Conservation (phyloP, 768 basidiomycete species). For the Termitomyces titanicus region DNA sequence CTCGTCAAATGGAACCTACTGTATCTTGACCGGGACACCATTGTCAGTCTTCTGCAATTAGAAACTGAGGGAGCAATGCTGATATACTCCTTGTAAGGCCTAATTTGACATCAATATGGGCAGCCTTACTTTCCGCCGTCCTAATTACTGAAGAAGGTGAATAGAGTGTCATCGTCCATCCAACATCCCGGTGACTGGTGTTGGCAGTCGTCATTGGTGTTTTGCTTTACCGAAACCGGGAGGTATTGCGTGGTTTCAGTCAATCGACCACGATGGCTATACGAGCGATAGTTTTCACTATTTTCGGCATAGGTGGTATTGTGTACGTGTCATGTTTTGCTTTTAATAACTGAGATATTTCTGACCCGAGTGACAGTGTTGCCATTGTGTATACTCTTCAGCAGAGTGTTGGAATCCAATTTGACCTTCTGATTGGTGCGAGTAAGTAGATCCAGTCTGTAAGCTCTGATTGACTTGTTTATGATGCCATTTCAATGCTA, state of each 20-base stretch:
- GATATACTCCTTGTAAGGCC: slow-evolving; percentile 14
- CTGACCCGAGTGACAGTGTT: slow-evolving; percentile 14
- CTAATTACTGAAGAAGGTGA: slow-evolving; percentile 24
- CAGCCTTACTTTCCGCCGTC: slow-evolving; percentile 17
- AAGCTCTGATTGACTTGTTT: not conserved
- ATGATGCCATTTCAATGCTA: slow-evolving; percentile 1
- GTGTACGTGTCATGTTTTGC: slow-evolving; percentile 6
- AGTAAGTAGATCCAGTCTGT: slow-evolving; percentile 13
- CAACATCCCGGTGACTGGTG: not conserved
- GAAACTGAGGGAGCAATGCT: not conserved
- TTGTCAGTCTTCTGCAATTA: slow-evolving; percentile 12
- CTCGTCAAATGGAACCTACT: slow-evolving; percentile 27
- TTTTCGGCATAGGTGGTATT: slow-evolving; percentile 16
- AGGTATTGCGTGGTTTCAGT: slow-evolving; percentile 19
- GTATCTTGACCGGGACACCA: slow-evolving; percentile 19
- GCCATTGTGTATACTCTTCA: slow-evolving; percentile 23
- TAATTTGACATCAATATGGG: slow-evolving; percentile 23
- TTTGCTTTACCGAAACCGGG: slow-evolving; percentile 24
- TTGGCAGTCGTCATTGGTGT: slow-evolving; percentile 18
- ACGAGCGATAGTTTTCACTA: slow-evolving; percentile 25
- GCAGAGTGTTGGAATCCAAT: slow-evolving; percentile 19
- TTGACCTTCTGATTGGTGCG: slow-evolving; percentile 25
- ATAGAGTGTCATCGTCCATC: not conserved
- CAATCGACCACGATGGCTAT: slow-evolving; percentile 26
- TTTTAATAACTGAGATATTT: not conserved